Evolutionary conservation across 2,329 filamentous ascomycete genomes (phyloP).

Genomic region (Ilyonectria destructans): DNA sequence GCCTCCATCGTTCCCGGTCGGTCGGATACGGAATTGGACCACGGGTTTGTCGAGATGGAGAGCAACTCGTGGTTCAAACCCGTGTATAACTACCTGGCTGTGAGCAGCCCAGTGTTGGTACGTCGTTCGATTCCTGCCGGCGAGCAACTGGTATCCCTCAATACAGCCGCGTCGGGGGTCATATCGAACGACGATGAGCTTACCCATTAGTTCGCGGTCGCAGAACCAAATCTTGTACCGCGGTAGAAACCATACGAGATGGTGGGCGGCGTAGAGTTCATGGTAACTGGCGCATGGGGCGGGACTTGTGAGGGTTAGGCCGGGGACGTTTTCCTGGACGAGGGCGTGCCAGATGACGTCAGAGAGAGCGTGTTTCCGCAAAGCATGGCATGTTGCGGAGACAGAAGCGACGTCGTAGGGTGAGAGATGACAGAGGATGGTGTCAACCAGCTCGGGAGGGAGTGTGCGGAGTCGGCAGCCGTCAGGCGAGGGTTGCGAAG

Average conservation of each 20-base stretch:
- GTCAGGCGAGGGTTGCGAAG: neutral
- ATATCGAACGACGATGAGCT: constrained; percentile 83
- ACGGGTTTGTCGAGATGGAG: constrained; percentile 85
- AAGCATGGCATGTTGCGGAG: constrained; percentile 73
- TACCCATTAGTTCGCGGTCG: constrained; percentile 81
- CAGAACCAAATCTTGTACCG: constrained; percentile 89
- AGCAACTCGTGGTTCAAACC: constrained; percentile 79
- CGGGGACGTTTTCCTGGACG: constrained; percentile 79
- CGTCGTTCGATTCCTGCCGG: constrained; percentile 70
- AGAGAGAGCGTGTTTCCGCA: constrained; percentile 73
- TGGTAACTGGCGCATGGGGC: constrained; percentile 77
- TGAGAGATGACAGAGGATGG: constrained; percentile 78
- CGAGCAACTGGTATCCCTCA: constrained; percentile 84
- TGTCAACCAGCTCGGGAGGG: constrained; percentile 82
- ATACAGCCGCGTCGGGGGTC: constrained; percentile 82
- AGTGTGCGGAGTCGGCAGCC: constrained; percentile 66
- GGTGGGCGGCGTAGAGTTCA: constrained; percentile 81
- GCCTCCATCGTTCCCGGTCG: constrained; percentile 41
- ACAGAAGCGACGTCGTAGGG: constrained; percentile 75
- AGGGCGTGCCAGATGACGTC: constrained; percentile 82
- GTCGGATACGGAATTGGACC: constrained; percentile 66
- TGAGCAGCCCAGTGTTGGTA: constrained; percentile 78
- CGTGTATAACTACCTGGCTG: constrained; percentile 77
- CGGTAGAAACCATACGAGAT: constrained; percentile 89
- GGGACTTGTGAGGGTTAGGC: constrained; percentile 66